Base-by-base conservation (phyloP, 2,329 filamentous ascomycete species). In the Epichloe aotearoae region DNA sequence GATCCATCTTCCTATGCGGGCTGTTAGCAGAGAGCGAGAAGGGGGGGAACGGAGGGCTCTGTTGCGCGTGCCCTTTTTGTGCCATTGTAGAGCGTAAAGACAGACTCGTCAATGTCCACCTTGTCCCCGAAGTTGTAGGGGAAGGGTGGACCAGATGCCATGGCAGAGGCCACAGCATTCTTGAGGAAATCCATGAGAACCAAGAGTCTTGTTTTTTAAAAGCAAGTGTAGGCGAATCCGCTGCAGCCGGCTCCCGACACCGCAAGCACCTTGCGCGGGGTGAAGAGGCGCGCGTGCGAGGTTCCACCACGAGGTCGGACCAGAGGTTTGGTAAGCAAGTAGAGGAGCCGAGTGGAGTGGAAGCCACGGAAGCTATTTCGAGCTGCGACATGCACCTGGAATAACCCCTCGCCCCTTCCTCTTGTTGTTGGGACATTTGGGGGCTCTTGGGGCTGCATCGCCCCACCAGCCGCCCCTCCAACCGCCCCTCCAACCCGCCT, bases 1-100 rank as follows among this genome's bases (percentile, higher is more conserved):
- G 89, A 95, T 36, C 88, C 83, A 66, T 97, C 91, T 71, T 97
- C 90, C 89, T 96, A 59, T 26, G 47, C 14, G 37, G 20, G 5
- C 10, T 30, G 43, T 42, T 30, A 46, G 45, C 39, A n/a, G 4
- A 36, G 12, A 30, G 20, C 14, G 11, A 15, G 10, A n/a, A 11
- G 11, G 14, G 23, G 19, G 14, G 14, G 12, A 19, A 11, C 7
- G 19, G 20, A 19, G 12, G 17, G 5, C 17, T 3, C 26, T 11
- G n/a, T 4, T 43, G 37, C 23, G 36, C 49, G 23, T 41, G 93
- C 90, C 70, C 88, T 82, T 71, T 71, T 93, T 51, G 87, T 95
- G 62, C 88, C 93, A 69, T 97, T 96, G 69, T 93, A 84, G 52
- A 98, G 73, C n/a, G 86, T 87, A 90, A 93, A 98, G 61, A 97